These are phyloP conservation scores for Vittaforma corneae DNA, from an alignment of 371 early-diverging fungal genomes.

Conservation along the genomic window DNA sequence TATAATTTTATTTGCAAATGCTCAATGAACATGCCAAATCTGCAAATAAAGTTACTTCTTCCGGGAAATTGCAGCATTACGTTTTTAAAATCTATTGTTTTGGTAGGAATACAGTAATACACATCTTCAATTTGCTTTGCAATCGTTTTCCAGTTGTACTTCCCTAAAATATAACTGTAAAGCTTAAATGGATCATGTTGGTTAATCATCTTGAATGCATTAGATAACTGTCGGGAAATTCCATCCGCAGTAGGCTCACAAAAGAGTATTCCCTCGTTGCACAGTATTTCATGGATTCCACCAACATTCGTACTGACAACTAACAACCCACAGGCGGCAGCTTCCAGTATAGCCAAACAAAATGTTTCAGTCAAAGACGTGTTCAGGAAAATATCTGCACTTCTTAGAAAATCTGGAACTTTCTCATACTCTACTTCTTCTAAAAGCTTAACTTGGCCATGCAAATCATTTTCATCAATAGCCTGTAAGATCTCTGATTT, in stretches of 20 bases:
- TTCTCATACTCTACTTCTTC: conserved; percentile 72
- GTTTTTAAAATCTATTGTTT: not conserved
- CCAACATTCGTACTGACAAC: conserved; percentile 95
- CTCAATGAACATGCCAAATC: not conserved
- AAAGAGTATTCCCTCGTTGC: conserved; percentile 81
- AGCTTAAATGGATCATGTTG: conserved; percentile 17
- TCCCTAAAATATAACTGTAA: conserved; percentile 12
- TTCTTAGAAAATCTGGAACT: conserved; percentile 75
- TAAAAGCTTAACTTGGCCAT: conserved; percentile 79
- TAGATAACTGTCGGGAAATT: conserved; percentile 49
- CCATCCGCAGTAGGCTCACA: conserved; percentile 76
- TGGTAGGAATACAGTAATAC: conserved; percentile 24
- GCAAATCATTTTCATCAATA: conserved; percentile 77
- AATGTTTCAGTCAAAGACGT: conserved; percentile 96
- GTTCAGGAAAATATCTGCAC: conserved; percentile 88
- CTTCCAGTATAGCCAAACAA: conserved; percentile 95
- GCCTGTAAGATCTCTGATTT: conserved; percentile 86
- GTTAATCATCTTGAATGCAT: conserved; percentile 13
- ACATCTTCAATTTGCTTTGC: conserved; percentile 30
- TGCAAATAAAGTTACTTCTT: not conserved
- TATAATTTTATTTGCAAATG: not conserved
- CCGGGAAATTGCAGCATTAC: not conserved
- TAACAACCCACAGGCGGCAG: conserved; percentile 81
- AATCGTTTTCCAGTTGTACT: conserved; percentile 38
- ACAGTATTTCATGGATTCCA: conserved; percentile 91